A percentile compares a stretch with the other conserved stretches of the same genome.
Conservation (phyloP, 768 basidiomycete species). For the Naganishia vishniacii region DNA sequence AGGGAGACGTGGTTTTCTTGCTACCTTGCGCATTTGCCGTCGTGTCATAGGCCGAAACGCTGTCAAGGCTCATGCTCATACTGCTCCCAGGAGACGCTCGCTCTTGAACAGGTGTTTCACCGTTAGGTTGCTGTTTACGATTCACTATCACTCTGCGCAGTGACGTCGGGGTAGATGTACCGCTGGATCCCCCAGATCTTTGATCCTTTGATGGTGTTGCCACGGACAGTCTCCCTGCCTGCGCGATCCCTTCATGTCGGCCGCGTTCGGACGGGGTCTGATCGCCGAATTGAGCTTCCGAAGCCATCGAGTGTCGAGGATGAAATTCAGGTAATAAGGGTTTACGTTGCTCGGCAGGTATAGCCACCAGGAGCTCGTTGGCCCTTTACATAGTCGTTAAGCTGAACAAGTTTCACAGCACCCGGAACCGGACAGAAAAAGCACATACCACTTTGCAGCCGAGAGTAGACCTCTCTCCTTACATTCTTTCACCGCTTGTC, state of each 20-base stretch:
- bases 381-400: slow-evolving; percentile 6
- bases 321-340: slow-evolving; percentile 3
- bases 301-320: slow-evolving; percentile 9
- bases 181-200: neutral
- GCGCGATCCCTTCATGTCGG: neutral
- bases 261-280: neutral
- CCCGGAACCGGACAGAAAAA: neutral
- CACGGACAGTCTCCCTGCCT: neutral
- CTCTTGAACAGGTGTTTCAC: neutral
- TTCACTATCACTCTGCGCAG: slow-evolving; percentile 16
- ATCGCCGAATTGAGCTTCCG: slow-evolving; percentile 4
- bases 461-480: slow-evolving; percentile 23
- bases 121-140: slow-evolving; percentile 13
- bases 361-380: slow-evolving; percentile 25
- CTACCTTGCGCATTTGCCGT: neutral
- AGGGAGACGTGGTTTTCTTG: neutral
- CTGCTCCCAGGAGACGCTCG: slow-evolving; percentile 3
- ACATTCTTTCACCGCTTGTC: slow-evolving; percentile 27
- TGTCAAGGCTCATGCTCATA: slow-evolving; percentile 15
- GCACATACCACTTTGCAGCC: slow-evolving; percentile 26
- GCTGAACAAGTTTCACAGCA: neutral
- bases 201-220: slow-evolving; percentile 1
- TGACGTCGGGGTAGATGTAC: slow-evolving; percentile 7
- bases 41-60: neutral
- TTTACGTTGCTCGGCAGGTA: slow-evolving; percentile 17